Evolutionary conservation across 768 basidiomycete genomes (phyloP), one percentile per base, ranked within the genome.

Genomic region (Chlorophyllum brunneum): DNA sequence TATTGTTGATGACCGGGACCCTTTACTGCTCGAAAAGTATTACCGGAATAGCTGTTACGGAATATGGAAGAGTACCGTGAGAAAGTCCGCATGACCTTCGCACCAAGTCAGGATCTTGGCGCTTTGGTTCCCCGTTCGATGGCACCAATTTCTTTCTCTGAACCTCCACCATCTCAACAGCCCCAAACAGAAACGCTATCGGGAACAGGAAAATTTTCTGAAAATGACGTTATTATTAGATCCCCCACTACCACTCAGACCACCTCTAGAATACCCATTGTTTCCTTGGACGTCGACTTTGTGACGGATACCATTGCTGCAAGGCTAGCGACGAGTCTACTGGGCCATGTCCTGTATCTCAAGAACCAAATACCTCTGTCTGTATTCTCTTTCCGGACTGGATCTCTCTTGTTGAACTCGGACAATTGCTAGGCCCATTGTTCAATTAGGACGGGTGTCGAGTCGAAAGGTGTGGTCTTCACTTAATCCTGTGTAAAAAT

Each of bases 281-380:
- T 74, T 5, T 60, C 56, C 47, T 69, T 90, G 29, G 78, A 85
- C 39, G 61, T 72, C 3, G 77, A 82, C 8, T 54, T 59, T 1
- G 75, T 91, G 16, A 75, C 77, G 18, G 80, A 81, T 50, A 69
- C 67, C 4, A 72, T 85, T 63, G 88, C 88, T 8, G 81, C 84
- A 1, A 75, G 76, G 18, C 75, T 92, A 1, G 81, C 86, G 2
- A 71, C 74, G 10, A 79, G 77, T 53, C 65, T 89, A 23, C 68
- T 92, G 0, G 81, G 81, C 0, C 87, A 90, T 61, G 75, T 89
- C 2, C 64, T 91, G 15, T 92, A 87, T 61, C 69, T 91, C 50
- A 92, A 91, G 63, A 85, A 78, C 56, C 88, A 91, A 59, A 73
- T 90, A 0, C 88, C 88, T 1, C 82, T 90, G 88, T 90, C 60